Evolutionary conservation across 306 rosid genomes (phyloP).

Genomic region (Quercus berberidifolia): DNA sequence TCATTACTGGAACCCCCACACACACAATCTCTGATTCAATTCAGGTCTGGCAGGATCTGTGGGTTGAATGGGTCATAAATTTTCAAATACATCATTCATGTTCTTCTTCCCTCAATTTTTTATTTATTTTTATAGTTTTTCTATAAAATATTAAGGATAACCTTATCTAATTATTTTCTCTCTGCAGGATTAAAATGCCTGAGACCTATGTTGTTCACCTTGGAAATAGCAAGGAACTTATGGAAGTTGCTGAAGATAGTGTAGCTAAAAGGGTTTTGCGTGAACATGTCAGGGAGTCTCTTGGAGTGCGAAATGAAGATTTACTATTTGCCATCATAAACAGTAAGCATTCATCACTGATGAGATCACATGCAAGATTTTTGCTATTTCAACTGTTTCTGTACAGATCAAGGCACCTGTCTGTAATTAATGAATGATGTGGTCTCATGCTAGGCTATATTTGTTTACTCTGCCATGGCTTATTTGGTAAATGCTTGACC

Average conservation of each 20-base stretch:
- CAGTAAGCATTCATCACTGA: slow-evolving; percentile 50
- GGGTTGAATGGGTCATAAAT: background rate
- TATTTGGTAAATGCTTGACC: background rate
- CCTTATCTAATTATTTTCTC: background rate
- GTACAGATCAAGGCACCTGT: background rate
- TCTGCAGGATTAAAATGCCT: slow-evolving; percentile 77
- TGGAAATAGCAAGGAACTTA: slow-evolving; percentile 97
- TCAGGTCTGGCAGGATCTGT: background rate
- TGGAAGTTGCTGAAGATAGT: slow-evolving; percentile 90
- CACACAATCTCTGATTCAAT: background rate
- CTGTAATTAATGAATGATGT: background rate
- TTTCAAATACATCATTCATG: background rate
- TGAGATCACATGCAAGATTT: background rate
- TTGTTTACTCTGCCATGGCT: background rate
- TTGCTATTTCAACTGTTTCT: background rate
- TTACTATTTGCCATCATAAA: slow-evolving; percentile 91
- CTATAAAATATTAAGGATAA: background rate
- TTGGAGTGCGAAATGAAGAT: slow-evolving; percentile 92
- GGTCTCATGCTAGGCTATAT: too few species aligned
- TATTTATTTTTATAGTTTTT: background rate
- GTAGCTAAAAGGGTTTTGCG: slow-evolving; percentile 87
- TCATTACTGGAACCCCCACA: background rate
- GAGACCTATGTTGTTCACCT: slow-evolving; percentile 89
- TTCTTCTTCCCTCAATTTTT: background rate
- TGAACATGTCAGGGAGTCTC: slow-evolving; percentile 88